Conservation (phyloP, 192 early-diverging fungal species). For the Endogone sp. region DNA sequence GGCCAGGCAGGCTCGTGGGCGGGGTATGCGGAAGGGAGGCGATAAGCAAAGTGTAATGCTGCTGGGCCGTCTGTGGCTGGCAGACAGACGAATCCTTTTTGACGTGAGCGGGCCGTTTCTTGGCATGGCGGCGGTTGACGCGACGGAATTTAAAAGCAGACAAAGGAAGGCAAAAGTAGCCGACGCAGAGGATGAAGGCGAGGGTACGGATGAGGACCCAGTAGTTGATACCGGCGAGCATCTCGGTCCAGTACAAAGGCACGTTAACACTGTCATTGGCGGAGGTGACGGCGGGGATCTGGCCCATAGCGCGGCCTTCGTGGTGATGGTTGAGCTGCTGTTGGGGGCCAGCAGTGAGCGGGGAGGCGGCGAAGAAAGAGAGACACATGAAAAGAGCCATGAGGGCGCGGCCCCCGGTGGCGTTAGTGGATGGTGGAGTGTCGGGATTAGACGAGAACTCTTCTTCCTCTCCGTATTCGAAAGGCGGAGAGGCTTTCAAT, state of each 20-base stretch:
- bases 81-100: not conserved
- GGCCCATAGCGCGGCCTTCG: conserved; percentile 20
- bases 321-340: conserved; percentile 20
- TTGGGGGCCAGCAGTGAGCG: conserved; percentile 21
- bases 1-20: not conserved
- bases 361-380: conserved; percentile 45
- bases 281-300: not conserved
- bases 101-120: not conserved
- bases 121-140: not conserved
- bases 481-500: conserved; percentile 2
- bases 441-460: conserved; percentile 10
- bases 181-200: conserved; percentile 5
- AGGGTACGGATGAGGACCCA: conserved; percentile 3
- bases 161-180: not conserved
- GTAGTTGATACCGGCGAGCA: conserved; percentile 2
- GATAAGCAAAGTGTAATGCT: conserved; percentile 7
- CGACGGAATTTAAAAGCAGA: conserved; percentile 1
- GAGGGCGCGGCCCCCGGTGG: conserved; percentile 31
- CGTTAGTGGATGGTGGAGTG: conserved; percentile 22
- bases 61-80: conserved; percentile 3
- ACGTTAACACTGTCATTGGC: not conserved
- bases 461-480: conserved; percentile 3
- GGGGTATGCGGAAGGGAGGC: not conserved
- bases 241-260: not conserved
- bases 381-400: conserved; percentile 61